Evolutionary conservation across 306 rosid species (phyloP).

Genomic region (Corylus americana): DNA sequence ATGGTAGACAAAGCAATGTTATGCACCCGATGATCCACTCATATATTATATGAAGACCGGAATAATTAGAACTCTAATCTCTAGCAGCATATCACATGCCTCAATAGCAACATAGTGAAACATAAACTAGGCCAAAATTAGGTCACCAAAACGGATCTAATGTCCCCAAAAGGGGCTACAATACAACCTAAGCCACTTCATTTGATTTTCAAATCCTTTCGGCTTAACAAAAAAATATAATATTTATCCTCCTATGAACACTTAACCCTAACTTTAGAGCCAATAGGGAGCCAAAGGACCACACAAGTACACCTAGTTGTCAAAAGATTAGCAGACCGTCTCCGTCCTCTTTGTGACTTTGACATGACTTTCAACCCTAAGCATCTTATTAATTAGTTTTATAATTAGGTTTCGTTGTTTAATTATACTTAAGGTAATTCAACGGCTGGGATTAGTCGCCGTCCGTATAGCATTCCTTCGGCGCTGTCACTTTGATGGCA

Average conservation of each 20-base stretch:
- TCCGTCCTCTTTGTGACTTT: conserved; percentile 11
- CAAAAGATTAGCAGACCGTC: conserved; percentile 45
- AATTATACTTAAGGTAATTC: conserved; percentile 17
- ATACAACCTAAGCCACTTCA: conserved; percentile 49
- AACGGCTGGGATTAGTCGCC: conserved; percentile 8
- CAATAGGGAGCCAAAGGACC: conserved; percentile 29
- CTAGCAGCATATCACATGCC: conserved; percentile 60
- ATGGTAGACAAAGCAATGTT: background rate
- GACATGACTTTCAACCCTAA: conserved; percentile 17
- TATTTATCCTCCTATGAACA: conserved; percentile 13
- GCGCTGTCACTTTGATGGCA: conserved; percentile 21
- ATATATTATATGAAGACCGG: background rate
- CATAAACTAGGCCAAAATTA: conserved; percentile 39
- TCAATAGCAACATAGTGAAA: conserved; percentile 23
- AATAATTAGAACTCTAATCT: conserved; percentile 22
- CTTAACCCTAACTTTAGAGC: conserved; percentile 9
- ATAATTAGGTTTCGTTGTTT: conserved; percentile 21
- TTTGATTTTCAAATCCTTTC: conserved; percentile 22
- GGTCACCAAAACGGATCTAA: conserved; percentile 52
- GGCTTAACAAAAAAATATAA: conserved; percentile 5
- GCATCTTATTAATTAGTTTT: conserved; percentile 29
- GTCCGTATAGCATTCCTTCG: background rate
- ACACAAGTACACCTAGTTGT: conserved; percentile 42
- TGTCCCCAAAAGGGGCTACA: conserved; percentile 71
- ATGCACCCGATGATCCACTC: background rate